Evolutionary conservation across 345 rosid genomes (phyloP), one percentile per base, ranked within the genome.

Genomic region (Euphorbia lathyris): DNA sequence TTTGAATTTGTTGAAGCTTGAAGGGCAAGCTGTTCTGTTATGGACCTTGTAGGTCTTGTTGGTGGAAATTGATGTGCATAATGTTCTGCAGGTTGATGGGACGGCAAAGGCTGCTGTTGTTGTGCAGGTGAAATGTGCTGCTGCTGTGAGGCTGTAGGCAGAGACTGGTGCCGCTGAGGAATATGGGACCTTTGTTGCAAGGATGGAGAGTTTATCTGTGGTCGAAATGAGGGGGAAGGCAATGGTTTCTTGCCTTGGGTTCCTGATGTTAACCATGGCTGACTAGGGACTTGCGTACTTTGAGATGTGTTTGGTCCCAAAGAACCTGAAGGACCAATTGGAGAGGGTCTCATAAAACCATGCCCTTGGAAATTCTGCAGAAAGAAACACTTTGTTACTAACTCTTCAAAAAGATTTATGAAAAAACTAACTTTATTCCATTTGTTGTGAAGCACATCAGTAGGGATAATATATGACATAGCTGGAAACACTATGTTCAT

Each of bases 191-290:
- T 84, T 68, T 84, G 99, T 74, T 86, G 97, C 87, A 88, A 51
- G 66, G 97, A 75, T 58, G 88, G 88, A 17, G 88, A 11, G 71
- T 51, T 92, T 67, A 81, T 73, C 67, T 75, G 93, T 14, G 92
- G 89, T 78, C 97, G 86, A 79, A 78, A 84, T 1, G 96, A 76
- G 67, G 92, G 82, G 64, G 96, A 84, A 50, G 93, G 90, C 75
- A 95, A 63, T 61, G 96, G 97, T 63, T 96, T 93, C 72, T 85
- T 95, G 81, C 90, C 91, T 80, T 90, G 97, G 47, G 88, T 34
- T 74, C 86, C 82, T 80, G 96, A 77, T 69, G 96, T 67, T 77
- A 92, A 73, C 97, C 97, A 92, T 2, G 97, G 97, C 78, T 94
- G 97, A 71, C 74, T 88, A 48, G 76, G 71, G 38, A 88, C 73